Evolutionary conservation across 2,329 filamentous ascomycete species (phyloP), one percentile per base, ranked within the genome.

Genomic region (Colletotrichum paranaense): DNA sequence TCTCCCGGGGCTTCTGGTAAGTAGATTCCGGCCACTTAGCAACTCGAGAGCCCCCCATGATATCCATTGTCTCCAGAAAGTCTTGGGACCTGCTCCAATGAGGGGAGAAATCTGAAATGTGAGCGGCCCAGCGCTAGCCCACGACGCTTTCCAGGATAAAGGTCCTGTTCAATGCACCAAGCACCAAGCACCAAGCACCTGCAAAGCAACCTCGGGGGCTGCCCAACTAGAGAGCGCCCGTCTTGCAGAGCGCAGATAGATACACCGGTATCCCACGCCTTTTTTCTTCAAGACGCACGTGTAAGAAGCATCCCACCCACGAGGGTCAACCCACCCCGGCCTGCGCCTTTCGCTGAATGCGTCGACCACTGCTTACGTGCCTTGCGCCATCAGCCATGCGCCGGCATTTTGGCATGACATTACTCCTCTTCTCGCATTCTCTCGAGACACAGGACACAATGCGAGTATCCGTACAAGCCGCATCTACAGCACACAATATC

Each of bases 41-140:
- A 53, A 22, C 28, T 24, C 28, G 60, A 28, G 38, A 52, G 32
- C 24, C 60, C 22, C 38, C 38, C 26, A 32, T 62, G 8, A 30
- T 35, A 24, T 64, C 62, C 62, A 55, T 32, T 42, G 38, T 42
- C 38, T 49, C 42, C 42, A 11, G 28, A n/a, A 59, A 28, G 30
- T 64, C 28, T 26, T 63, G 46, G 42, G 7, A 49, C 60, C 60
- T 64, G 62, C 62, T 38, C 30, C 22, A 55, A 55, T 42, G 62
- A 64, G 22, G 49, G 62, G 60, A 19, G 14, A 24, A 38, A 64
- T 64, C 49, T 38, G 62, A 64, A 30, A 26, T 55, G 7, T 28
- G 49, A 64, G 22, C 28, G 19, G 16, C 49, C 49, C 16, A 42
- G 28, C 28, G 32, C 49, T 53, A 64, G 49, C 49, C 19, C 30